Base-by-base conservation (phyloP, 257 asterid genomes). In the Jacaranda copaia region DNA sequence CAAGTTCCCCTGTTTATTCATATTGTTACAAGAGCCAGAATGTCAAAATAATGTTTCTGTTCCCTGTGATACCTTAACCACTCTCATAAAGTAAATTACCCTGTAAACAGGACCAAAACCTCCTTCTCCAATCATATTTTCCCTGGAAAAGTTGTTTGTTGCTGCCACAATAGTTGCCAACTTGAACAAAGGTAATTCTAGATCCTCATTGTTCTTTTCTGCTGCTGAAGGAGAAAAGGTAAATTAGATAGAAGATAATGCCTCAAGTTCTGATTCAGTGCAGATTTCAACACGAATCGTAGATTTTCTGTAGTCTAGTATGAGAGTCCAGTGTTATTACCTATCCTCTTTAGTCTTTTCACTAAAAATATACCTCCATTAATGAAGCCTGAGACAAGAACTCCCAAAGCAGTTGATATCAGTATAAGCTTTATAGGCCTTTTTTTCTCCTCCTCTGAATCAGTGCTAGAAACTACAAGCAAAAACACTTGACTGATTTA, bases 31-130 rank as follows among this genome's bases (percentile, higher is more conserved):
- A 48, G 39, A 63, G 18, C 8, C 19, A 45, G 14, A 25, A 25
- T 16, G n/a, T 42, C 13, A 61, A 8, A 53, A 12, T 2, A 8
- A 6, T n/a, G 18, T 3, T 42, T 5, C 1, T 42, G 5, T 42
- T 8, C 46, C 7, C 6, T 42, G 8, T 3, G 46, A 42, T 3
- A 16, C 14, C 39, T 35, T 16, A 63, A 6, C 10, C 38, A 35
- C 32, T 64, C 18, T 56, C 13, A 38, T 39, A 0, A 5, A 32
- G 0, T 75, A 52, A 1, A 8, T 7, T 81, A 86, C 90, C 90
- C 48, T 67, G 75, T 81, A 84, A 49, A 85, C 85, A 42, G 81
- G 74, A 62, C 89, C 89, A 49, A 83, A 85, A 6, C 90, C 82
- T n/a, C 82, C 79, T 72, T 79, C 40, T 36, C 82, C 82, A 39